Evolutionary conservation across 2,329 filamentous ascomycete genomes (phyloP).

Genomic region (Trichoderma arundinaceum): DNA sequence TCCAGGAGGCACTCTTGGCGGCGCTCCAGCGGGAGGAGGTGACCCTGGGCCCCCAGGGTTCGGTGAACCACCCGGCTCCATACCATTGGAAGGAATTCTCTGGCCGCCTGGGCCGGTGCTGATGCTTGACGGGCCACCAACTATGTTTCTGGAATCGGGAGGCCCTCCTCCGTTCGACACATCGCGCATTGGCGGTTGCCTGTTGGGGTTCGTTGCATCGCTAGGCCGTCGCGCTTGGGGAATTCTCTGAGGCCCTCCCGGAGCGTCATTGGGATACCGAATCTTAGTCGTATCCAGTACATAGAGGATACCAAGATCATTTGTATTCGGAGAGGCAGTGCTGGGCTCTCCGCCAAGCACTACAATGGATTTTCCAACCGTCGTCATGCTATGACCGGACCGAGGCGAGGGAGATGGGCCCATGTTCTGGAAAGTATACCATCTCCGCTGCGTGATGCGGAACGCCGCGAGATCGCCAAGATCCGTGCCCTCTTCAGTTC

Average conservation of each 20-base stretch:
- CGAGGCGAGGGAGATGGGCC: slow-evolving; percentile 90
- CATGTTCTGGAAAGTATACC: slow-evolving; percentile 99
- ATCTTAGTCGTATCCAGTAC: slow-evolving; percentile 95
- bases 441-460: slow-evolving; percentile 76
- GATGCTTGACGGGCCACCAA: slow-evolving; percentile 46
- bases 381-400: slow-evolving; percentile 97
- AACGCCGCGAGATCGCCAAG: slow-evolving; percentile 89
- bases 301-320: slow-evolving; percentile 87
- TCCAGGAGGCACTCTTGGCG: slow-evolving; percentile 21
- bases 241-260: slow-evolving; percentile 46
- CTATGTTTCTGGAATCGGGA: slow-evolving; percentile 55
- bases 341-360: slow-evolving; percentile 95
- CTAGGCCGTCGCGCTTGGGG: slow-evolving; percentile 53
- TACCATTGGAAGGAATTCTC: slow-evolving; percentile 46
- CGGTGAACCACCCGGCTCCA: slow-evolving; percentile 44
- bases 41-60: slow-evolving; percentile 40
- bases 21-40: slow-evolving; percentile 16
- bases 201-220: slow-evolving; percentile 42
- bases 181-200: slow-evolving; percentile 55
- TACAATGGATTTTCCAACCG: slow-evolving; percentile 88
- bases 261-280: slow-evolving; percentile 83
- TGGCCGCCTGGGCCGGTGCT: slow-evolving; percentile 48
- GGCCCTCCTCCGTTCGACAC: slow-evolving; percentile 57
- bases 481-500: slow-evolving; percentile 90
- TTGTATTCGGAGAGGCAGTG: slow-evolving; percentile 77